Evolutionary conservation across 805 yeast genomes (phyloP), one percentile per base, ranked within the genome.

Genomic region (Cyberlindnera galapagoensis): DNA sequence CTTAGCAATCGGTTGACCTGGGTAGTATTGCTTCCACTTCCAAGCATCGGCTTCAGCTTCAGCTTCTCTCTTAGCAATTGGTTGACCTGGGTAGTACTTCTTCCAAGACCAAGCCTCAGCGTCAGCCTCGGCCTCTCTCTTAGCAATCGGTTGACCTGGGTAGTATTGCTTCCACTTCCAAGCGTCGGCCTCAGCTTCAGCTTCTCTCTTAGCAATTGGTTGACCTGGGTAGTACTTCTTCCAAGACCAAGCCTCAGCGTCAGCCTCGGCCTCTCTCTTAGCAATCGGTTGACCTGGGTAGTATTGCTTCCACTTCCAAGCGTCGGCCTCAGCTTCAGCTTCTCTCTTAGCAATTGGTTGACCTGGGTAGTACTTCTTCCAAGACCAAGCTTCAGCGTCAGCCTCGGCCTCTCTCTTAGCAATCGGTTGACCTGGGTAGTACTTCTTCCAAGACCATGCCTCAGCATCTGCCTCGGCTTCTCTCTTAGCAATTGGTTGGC

Each of bases 171-270:
- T 38, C 47, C 46, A 44, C 13, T 18, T 21, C 47, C 47, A 39
- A 14, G 51, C 44, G 11, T 46, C 48, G 28, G 51, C 46, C 4
- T 39, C 43, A 26, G 49, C 48, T 9, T 42, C 41, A 24, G 41
- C 46, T n/a, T 35, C 40, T 34, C 46, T 31, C 37, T 44, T 44
- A 24, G 36, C 35, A 22, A 40, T 24, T 31, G 51, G 44, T 24
- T 40, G 43, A 32, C 46, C 49, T 9, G 33, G 33, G 16, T 22
- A 26, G 32, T 37, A 42, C 7, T 19, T 22, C 30, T 43, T 38
- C 47, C 47, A 48, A 12, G 22, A 16, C 50, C 49, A 41, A 3
- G 52, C 45, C n/a, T 43, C 47, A 26, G 49, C 49, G 7, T 40
- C 40, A 19, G 46, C 38, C 11, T 35, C 31, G 20, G 47, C 43